phyloP scores from a whole-genome alignment of 129 eudicot genomes.

The Chrysanthemum seticuspe region DNA sequence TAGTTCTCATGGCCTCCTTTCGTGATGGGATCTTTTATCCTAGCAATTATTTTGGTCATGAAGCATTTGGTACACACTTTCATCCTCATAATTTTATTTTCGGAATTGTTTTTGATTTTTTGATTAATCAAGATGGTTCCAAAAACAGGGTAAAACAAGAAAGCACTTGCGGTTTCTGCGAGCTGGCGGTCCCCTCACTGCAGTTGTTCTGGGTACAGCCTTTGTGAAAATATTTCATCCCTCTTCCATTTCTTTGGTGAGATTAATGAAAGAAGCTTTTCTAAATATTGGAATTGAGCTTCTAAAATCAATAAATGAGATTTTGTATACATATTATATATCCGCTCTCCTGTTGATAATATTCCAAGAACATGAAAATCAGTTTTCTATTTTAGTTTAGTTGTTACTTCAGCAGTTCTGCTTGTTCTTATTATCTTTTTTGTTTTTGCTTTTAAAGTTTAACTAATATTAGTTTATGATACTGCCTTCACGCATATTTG shows the following conservation, averaged over 20 bases:
- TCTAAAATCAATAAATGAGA: slow-evolving; percentile 9
- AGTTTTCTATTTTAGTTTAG: slow-evolving; percentile 8
- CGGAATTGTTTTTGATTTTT: not conserved
- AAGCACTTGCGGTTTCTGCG: slow-evolving; percentile 70
- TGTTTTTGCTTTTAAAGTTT: slow-evolving; percentile 12
- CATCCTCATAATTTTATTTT: not conserved
- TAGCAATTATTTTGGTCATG: slow-evolving; percentile 71
- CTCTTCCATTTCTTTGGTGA: slow-evolving; percentile 84
- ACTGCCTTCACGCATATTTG: slow-evolving; percentile 2
- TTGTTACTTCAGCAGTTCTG: slow-evolving; percentile 2
- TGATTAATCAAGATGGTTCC: slow-evolving; percentile 11
- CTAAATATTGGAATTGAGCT: slow-evolving; percentile 26
- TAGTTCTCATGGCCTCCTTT: slow-evolving; percentile 94
- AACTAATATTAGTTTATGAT: not conserved
- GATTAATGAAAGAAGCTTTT: slow-evolving; percentile 31
- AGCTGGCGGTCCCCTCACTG: slow-evolving; percentile 93
- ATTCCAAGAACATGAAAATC: not conserved
- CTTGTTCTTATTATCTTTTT: not conserved
- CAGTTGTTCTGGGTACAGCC: slow-evolving; percentile 82
- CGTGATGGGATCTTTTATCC: slow-evolving; percentile 66
- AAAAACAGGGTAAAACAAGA: slow-evolving; percentile 67
- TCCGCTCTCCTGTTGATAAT: slow-evolving; percentile 6
- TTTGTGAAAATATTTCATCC: slow-evolving; percentile 76
- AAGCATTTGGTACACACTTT: slow-evolving; percentile 71
- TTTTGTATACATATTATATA: not conserved